Evolutionary conservation across 345 rosid species (phyloP).

Genomic region (Citrus sinensis): DVS_A1.0 CM039165.1:30229001-30229500

Average conservation of each 20-base stretch:
- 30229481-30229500: conserved; percentile 51
- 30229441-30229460: conserved; percentile 27
- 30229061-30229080: background rate
- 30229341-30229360: conserved; percentile 29
- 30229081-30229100: conserved; percentile 1
- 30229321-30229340: conserved; percentile 38
- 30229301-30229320: conserved; percentile 16
- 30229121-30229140: conserved; percentile 13
- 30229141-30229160: background rate
- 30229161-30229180: conserved; percentile 18
- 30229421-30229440: conserved; percentile 23
- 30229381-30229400: conserved; percentile 7
- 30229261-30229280: background rate
- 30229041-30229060: background rate
- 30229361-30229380: conserved; percentile 21
- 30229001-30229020: background rate
- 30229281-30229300: background rate
- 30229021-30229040: background rate
- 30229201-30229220: conserved; percentile 10
- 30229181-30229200: conserved; percentile 8
- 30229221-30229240: conserved; percentile 11
- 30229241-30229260: conserved; percentile 13
- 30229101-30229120: background rate
- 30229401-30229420: conserved; percentile 33
- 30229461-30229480: conserved; percentile 29